Evolutionary conservation across 2,329 filamentous ascomycete species (phyloP), one percentile per base, ranked within the genome.

Genomic region (Grosmannia huntii): DNA sequence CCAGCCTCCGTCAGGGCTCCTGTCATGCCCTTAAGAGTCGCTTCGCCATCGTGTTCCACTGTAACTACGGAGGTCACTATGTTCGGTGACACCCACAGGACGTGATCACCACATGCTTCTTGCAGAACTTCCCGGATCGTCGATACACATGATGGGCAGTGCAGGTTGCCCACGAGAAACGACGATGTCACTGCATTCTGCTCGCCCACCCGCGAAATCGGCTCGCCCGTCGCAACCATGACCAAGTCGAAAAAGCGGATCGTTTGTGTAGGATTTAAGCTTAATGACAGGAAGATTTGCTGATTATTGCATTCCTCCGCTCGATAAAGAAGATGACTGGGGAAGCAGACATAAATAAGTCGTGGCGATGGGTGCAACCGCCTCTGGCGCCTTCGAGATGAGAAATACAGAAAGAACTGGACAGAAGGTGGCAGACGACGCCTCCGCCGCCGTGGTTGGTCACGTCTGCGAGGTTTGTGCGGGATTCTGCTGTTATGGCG

Each of bases 111-210:
- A 63, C 72, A 80, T 23, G 69, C 68, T 51, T 73, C 75, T 60
- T 68, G 74, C 60, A 90, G 71, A 60, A 79, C 76, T 57, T 78
- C 73, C 65, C 82, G 76, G 66, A 90, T 89, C 63, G 78, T 76
- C 41, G 80, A 78, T 55, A 89, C 82, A 68, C 87, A 90, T 60
- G 85, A 87, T 16, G 86, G 83, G 72, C 87, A 90, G 71, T 90
- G 87, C n/a, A 90, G 76, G 69, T 90, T 90, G 61, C 78, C 81
- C 64, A 90, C 74, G 61, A 89, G 76, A 66, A 86, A 82, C 38
- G 81, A 84, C 2, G 81, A 85, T 14, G 76, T 79, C 60, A 75
- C 68, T 60, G 62, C 56, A 60, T 61, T 28, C 23, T 59, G 53
- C 16, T 11, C 25, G 14, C 12, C 27, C 53, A 58, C 58, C 44